Conservation (phyloP, 2,329 filamentous ascomycete genomes). For the Talaromyces sp. region DNA sequence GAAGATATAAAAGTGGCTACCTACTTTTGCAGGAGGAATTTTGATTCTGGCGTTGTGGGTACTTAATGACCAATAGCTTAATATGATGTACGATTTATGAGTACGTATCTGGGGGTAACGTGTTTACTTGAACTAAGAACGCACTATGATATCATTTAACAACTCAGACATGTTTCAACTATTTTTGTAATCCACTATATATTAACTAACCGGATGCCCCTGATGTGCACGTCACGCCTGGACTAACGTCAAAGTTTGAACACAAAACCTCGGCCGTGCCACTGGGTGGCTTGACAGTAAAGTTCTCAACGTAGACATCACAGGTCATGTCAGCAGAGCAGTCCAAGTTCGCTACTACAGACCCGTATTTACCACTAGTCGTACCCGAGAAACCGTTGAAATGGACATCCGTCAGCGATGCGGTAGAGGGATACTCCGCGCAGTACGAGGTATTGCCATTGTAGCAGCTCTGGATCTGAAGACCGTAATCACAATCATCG, state of each 20-base stretch:
- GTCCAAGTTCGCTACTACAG: slow-evolving; percentile 39
- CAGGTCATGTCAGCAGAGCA: slow-evolving; percentile 42
- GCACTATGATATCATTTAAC: not conserved
- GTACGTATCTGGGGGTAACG: no score
- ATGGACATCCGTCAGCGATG: slow-evolving; percentile 36
- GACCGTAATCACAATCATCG: slow-evolving; percentile 43
- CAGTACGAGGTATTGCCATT: slow-evolving; percentile 40
- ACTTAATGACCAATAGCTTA: not conserved
- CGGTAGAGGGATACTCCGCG: slow-evolving; percentile 34
- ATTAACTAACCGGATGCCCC: slow-evolving; percentile 35
- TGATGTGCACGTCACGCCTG: slow-evolving; percentile 35
- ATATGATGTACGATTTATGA: slow-evolving; percentile 10
- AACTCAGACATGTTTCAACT: not conserved
- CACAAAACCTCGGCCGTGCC: slow-evolving; percentile 37
- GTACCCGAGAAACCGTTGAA: slow-evolving; percentile 42
- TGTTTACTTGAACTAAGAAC: not conserved
- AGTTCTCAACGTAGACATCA: slow-evolving; percentile 35
- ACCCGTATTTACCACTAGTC: slow-evolving; percentile 39
- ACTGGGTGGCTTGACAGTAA: slow-evolving; percentile 35
- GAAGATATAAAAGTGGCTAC: slow-evolving; percentile 4
- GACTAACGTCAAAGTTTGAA: slow-evolving; percentile 33
- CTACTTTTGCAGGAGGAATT: not conserved
- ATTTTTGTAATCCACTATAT: not conserved
- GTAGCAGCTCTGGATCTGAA: slow-evolving; percentile 51
- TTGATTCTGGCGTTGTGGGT: not conserved